Evolutionary conservation across 768 basidiomycete genomes (phyloP).

Genomic region (Mycena metata): DNA sequence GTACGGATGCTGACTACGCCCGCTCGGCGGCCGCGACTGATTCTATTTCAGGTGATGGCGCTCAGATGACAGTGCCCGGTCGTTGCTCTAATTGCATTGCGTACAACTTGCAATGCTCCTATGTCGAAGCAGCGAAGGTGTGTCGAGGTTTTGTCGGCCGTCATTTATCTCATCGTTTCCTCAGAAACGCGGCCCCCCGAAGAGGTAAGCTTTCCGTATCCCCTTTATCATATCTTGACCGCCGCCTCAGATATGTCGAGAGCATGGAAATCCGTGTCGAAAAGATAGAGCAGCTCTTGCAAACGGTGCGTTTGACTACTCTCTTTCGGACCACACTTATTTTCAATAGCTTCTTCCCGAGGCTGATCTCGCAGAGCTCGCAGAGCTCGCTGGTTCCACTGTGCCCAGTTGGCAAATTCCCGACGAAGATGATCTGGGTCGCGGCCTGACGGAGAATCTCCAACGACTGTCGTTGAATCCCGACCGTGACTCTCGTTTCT

Average conservation of each 20-base stretch:
- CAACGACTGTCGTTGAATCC: conserved; percentile 55
- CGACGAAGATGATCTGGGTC: conserved; percentile 47
- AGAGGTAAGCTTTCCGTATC: conserved; percentile 59
- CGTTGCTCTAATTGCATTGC: conserved; percentile 75
- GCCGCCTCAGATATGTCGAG: conserved; percentile 68
- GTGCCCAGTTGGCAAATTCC: conserved; percentile 49
- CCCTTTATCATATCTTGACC: background rate
- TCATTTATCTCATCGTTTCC: background rate
- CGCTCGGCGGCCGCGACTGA: conserved; percentile 24
- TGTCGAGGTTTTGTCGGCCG: background rate
- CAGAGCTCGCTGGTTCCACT: conserved; percentile 62
- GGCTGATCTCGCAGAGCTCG: conserved; percentile 74
- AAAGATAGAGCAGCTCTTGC: conserved; percentile 74
- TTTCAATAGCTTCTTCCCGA: conserved; percentile 62
- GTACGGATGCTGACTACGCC: background rate
- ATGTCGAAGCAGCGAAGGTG: conserved; percentile 79
- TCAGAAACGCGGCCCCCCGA: conserved; percentile 70
- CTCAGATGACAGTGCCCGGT: conserved; percentile 61
- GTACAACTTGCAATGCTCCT: conserved; percentile 72
- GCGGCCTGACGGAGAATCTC: conserved; percentile 49
- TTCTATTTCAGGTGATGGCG: conserved; percentile 70
- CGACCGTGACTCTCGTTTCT: conserved; percentile 56
- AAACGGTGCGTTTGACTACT: conserved; percentile 53
- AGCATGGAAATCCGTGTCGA: conserved; percentile 72
- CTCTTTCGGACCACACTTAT: background rate